These are phyloP conservation scores for Chalara sp. DNA, from an alignment of 2,329 filamentous ascomycete genomes.

Conservation along the genomic window DNA sequence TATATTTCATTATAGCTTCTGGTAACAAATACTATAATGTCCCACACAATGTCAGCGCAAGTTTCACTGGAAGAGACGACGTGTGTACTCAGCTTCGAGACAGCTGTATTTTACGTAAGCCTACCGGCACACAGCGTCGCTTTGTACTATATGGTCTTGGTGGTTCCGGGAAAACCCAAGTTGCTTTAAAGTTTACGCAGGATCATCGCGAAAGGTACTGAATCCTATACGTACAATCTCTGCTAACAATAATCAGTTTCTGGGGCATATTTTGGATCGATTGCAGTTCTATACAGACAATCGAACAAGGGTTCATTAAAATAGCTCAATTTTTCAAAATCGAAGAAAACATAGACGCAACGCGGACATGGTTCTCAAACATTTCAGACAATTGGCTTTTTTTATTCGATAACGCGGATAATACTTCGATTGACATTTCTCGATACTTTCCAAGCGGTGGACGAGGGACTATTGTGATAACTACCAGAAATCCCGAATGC, in stretches of 20 bases:
- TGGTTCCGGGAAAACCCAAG: no score
- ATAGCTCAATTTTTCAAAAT: neutral
- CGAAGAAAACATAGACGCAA: neutral
- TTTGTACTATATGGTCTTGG: no score
- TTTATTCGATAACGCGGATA: constrained; percentile 35
- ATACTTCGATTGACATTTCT: constrained; percentile 22
- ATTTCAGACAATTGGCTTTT: constrained; percentile 24
- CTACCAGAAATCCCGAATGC: constrained; percentile 29
- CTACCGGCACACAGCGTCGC: no score
- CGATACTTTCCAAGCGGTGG: constrained; percentile 25
- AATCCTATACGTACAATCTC: no score
- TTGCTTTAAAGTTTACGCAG: no score
- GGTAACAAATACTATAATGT: neutral
- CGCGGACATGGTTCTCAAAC: constrained; percentile 17
- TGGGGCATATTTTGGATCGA: constrained; percentile 13
- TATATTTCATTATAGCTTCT: neutral
- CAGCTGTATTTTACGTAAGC: neutral
- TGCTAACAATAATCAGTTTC: constrained; percentile 3
- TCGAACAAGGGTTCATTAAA: constrained; percentile 5
- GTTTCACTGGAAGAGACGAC: neutral
- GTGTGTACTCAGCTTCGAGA: neutral
- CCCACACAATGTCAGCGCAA: neutral
- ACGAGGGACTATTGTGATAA: constrained; percentile 30
- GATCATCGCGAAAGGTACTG: no score
- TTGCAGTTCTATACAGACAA: constrained; percentile 2